Evolutionary conservation across 2,329 filamentous ascomycete genomes (phyloP).

Genomic region (Spiromastix sp.): DNA sequence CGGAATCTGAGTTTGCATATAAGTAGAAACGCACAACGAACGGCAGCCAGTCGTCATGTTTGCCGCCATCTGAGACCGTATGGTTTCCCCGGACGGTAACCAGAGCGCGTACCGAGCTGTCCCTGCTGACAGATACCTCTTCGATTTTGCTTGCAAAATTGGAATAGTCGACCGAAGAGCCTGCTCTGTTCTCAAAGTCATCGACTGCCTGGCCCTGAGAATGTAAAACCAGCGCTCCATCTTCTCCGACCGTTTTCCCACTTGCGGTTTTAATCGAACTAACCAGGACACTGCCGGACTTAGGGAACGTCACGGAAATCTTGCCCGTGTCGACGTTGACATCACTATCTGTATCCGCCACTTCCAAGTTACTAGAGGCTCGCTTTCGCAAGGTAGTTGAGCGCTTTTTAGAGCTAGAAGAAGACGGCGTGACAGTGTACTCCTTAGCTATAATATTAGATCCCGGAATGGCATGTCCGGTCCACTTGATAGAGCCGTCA

Average conservation of each 20-base stretch:
- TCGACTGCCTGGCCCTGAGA: conserved; percentile 40
- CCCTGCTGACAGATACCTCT: conserved; percentile 39
- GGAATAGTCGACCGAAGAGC: conserved; percentile 27
- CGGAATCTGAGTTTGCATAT: conserved; percentile 46
- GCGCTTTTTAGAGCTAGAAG: conserved; percentile 9
- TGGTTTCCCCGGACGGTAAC: conserved; percentile 38
- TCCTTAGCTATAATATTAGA: conserved; percentile 30
- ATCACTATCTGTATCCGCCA: conserved; percentile 12
- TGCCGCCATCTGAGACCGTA: conserved; percentile 15
- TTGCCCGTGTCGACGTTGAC: conserved; percentile 38
- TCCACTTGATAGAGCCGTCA: conserved; percentile 54
- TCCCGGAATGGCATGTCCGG: conserved; percentile 44
- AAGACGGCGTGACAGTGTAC: conserved; percentile 32
- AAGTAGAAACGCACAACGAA: conserved; percentile 50
- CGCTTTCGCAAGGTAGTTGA: conserved; percentile 1
- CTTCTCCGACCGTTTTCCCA: conserved; percentile 34
- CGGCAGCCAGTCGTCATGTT: conserved; percentile 42
- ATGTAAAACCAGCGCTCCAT: conserved; percentile 43
- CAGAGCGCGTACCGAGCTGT: conserved; percentile 34
- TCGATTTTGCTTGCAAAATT: conserved; percentile 43
- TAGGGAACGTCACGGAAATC: conserved; percentile 34
- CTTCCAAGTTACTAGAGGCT: conserved; percentile 14
- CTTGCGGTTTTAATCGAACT: conserved; percentile 29
- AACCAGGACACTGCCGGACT: conserved; percentile 31
- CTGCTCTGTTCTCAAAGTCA: conserved; percentile 13